A percentile compares a stretch with the other conserved stretches of the same genome.
Conservation (phyloP, 768 basidiomycete genomes). For the Russula dissimulans region DNA sequence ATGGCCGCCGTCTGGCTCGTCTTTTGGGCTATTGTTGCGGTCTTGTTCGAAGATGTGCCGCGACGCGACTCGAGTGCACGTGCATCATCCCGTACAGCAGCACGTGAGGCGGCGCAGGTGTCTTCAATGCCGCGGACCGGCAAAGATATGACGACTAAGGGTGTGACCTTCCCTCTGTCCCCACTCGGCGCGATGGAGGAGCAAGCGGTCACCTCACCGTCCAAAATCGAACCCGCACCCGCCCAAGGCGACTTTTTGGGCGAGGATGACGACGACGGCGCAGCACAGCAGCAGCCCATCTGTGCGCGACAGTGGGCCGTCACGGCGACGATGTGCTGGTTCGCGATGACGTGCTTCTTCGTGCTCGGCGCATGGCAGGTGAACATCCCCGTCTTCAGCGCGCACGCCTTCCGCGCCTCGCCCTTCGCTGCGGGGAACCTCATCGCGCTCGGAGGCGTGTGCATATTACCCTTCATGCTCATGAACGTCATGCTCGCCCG, state of each 20-base stretch:
- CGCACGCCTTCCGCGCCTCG: slow-evolving; percentile 41
- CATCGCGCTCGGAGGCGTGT: slow-evolving; percentile 56
- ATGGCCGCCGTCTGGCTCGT: slow-evolving; percentile 46
- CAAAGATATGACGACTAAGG: not conserved
- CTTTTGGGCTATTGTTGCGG: slow-evolving; percentile 36
- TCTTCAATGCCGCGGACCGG: not conserved
- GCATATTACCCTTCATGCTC: slow-evolving; percentile 58
- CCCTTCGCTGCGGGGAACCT: slow-evolving; percentile 62
- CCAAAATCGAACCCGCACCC: not conserved
- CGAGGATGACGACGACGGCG: slow-evolving; percentile 1
- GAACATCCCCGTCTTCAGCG: slow-evolving; percentile 55
- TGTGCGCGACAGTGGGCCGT: slow-evolving; percentile 40
- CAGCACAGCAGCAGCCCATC: not conserved
- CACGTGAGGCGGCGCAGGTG: no score
- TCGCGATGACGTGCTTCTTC: slow-evolving; percentile 61
- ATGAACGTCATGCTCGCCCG: slow-evolving; percentile 48
- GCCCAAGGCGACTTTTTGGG: not conserved
- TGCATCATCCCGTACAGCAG: no score
- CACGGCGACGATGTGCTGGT: slow-evolving; percentile 58
- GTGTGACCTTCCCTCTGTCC: not conserved
- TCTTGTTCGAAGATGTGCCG: slow-evolving; percentile 30
- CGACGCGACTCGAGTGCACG: no score
- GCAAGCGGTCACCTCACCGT: no score
- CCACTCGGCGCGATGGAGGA: not conserved
- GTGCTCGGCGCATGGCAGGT: slow-evolving; percentile 62